Evolutionary conservation across 139 green algal species (phyloP).

Genomic region (Diplosphaera chodatii): DNA sequence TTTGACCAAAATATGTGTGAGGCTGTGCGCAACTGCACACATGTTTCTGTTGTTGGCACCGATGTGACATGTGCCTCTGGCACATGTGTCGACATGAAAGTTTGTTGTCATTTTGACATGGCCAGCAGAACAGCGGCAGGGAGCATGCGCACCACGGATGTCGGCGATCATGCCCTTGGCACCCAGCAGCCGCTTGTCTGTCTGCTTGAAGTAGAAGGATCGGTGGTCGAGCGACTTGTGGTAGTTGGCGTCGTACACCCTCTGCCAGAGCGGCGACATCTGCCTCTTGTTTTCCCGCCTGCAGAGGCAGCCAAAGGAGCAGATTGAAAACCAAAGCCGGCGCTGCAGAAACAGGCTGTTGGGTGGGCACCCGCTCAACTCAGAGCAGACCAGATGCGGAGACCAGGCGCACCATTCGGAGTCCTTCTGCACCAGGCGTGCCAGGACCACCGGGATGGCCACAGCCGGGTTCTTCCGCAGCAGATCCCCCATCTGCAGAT

Average conservation of each 20-base stretch:
- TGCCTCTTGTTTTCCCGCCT: slow-evolving; percentile 48
- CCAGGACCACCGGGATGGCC: slow-evolving; percentile 79
- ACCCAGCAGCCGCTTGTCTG: slow-evolving; percentile 91
- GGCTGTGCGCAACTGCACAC: no score
- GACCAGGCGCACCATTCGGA: slow-evolving; percentile 68
- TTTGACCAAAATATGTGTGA: no score
- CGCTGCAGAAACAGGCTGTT: no score
- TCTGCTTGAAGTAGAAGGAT: slow-evolving; percentile 98
- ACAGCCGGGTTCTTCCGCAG: slow-evolving; percentile 81
- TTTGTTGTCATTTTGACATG: no score
- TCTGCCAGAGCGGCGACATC: slow-evolving; percentile 79
- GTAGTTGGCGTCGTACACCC: slow-evolving; percentile 95
- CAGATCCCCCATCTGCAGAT: slow-evolving; percentile 63
- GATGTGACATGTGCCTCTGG: no score
- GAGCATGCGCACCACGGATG: slow-evolving; percentile 39
- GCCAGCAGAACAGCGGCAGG: neutral
- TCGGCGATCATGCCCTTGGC: slow-evolving; percentile 83
- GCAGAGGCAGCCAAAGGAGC: neutral
- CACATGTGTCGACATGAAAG: no score
- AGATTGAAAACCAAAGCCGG: no score
- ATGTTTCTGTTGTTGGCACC: no score
- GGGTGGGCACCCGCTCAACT: no score
- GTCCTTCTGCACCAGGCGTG: slow-evolving; percentile 88
- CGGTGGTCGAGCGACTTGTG: slow-evolving; percentile 96
- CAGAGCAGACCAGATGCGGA: no score